Evolutionary conservation across 176 grass and related monocot genomes (phyloP), one percentile per base, ranked within the genome.

Genomic region (Areca catechu): DNA sequence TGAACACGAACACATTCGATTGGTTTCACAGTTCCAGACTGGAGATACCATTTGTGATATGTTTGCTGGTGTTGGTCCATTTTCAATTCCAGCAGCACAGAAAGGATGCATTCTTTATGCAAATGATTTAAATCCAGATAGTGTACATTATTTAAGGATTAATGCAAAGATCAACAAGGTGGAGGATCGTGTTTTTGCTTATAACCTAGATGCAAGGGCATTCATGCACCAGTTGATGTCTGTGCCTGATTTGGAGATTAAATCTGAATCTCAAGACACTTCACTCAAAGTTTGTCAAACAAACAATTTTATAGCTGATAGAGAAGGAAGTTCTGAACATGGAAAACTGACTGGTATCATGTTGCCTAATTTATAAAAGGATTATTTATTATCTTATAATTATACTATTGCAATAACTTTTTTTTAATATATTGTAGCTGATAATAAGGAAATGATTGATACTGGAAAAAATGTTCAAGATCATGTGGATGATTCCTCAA

Each of bases 41-140:
- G 93, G 93, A 80, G 93, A 98, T 43, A 60, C 82, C 43, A 89
- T 92, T 67, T 92, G 75, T 76, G 93, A 98, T 62, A 92, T 98
- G 87, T 92, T 98, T 88, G 79, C 84, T 78, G 93, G 93, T 56
- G 85, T 98, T 63, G 93, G 93, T 49, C 93, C 87, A 50, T 92
- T 98, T 75, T 74, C 79, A 48, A 78, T 98, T 62, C 87, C 84
- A 6, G 77, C 93, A 47, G 81, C 81, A 49, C 84, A 92, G 67
- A 98, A 92, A 85, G 84, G 87, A 56, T 98, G 87, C 70, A 57
- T 80, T 80, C 76, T 98, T 34, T 88, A 83, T 71, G 83, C 93
- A 60, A 98, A 98, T 70, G 93, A 98, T 74, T 85, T 98, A 65
- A 98, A 98, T 72, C 93, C 87, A 65, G 59, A 92, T 57, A 92